Percentiles rank a stretch among this genome's conserved stretches.
phyloP scores from a whole-genome alignment of 257 asterid genomes.

The Solanum ossicruentum region DNA sequence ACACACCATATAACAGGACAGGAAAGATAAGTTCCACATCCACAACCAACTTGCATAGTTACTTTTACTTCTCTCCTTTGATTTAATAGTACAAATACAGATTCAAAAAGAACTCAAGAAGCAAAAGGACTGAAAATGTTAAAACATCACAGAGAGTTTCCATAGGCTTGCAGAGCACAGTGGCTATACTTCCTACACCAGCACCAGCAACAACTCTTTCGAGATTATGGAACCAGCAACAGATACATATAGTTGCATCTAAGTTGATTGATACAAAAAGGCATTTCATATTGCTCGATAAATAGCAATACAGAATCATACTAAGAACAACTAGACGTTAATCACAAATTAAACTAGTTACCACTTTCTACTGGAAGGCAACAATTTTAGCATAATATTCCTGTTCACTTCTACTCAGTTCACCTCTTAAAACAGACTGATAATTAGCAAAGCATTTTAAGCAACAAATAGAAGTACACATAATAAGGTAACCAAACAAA shows the following conservation, averaged over 20 bases:
- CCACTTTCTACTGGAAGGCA: neutral
- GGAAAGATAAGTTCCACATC: neutral
- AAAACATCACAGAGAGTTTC: constrained; percentile 57
- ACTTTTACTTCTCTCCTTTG: neutral
- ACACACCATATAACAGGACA: neutral
- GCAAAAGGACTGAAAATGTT: neutral
- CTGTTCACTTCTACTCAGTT: neutral
- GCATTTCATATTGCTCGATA: neutral
- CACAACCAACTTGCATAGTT: neutral
- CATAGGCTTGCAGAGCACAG: constrained; percentile 83
- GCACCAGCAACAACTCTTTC: constrained; percentile 89
- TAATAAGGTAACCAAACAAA: neutral
- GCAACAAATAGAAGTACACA: neutral
- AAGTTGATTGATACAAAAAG: neutral
- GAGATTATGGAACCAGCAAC: constrained; percentile 13
- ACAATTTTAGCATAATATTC: neutral
- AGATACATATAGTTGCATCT: neutral
- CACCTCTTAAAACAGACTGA: neutral
- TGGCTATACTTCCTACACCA: constrained; percentile 86
- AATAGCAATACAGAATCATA: neutral
- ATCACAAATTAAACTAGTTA: neutral
- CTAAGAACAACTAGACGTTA: neutral
- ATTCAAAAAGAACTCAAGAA: neutral
- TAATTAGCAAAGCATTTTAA: neutral
- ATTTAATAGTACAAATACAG: neutral